Conservation (phyloP, 805 yeast genomes). For the Crinitomyces ghanaensis region DNA sequence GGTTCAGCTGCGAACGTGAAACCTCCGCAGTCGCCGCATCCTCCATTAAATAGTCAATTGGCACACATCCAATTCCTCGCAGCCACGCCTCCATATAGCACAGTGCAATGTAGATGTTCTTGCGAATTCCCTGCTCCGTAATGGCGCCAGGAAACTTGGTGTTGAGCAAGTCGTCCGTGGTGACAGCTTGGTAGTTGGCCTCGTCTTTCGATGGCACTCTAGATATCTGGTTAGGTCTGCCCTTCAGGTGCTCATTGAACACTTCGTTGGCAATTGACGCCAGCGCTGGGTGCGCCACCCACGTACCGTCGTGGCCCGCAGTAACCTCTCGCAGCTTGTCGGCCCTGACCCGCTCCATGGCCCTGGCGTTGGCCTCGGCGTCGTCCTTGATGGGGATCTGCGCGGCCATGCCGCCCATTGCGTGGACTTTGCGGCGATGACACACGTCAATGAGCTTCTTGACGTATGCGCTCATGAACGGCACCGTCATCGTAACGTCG, state of each 20-base stretch:
- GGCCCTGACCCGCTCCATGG: slow-evolving; percentile 50
- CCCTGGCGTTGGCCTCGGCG: slow-evolving; percentile 42
- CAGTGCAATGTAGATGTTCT: slow-evolving; percentile 49
- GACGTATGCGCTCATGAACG: slow-evolving; percentile 60
- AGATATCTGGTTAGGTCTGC: slow-evolving; percentile 57
- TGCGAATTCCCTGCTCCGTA: slow-evolving; percentile 53
- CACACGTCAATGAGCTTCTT: slow-evolving; percentile 52
- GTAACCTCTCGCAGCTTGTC: slow-evolving; percentile 55
- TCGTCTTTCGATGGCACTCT: slow-evolving; percentile 25
- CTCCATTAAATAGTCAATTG: slow-evolving; percentile 62
- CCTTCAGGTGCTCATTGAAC: slow-evolving; percentile 59
- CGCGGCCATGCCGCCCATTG: slow-evolving; percentile 72
- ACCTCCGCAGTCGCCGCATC: slow-evolving; percentile 71
- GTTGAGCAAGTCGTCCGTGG: slow-evolving; percentile 46
- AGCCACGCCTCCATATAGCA: slow-evolving; percentile 65
- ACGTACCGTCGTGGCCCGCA: slow-evolving; percentile 62
- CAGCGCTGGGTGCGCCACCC: slow-evolving; percentile 68
- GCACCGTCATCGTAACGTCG: slow-evolving; percentile 57
- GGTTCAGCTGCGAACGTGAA: slow-evolving; percentile 56
- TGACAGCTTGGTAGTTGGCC: slow-evolving; percentile 34
- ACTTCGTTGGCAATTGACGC: slow-evolving; percentile 52
- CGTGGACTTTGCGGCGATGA: slow-evolving; percentile 59
- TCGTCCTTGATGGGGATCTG: slow-evolving; percentile 60
- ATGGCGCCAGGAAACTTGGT: slow-evolving; percentile 48
- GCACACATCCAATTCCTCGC: slow-evolving; percentile 57